phyloP scores from a whole-genome alignment of 2,329 filamentous ascomycete genomes.

The Fusarium sp. region DNA sequence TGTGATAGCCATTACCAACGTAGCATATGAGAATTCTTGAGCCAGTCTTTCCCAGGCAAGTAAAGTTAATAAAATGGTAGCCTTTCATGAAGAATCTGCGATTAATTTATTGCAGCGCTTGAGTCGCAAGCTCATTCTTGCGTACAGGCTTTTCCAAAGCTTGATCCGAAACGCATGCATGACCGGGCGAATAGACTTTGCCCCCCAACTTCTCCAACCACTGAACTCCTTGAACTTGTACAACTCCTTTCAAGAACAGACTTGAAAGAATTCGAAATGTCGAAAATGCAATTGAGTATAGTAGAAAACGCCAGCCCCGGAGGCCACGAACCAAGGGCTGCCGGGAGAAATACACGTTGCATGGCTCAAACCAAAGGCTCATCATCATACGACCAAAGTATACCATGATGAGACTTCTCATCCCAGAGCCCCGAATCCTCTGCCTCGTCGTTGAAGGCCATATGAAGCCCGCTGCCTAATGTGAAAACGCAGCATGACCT shows the following conservation, averaged over 20 bases:
- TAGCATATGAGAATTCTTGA: background rate
- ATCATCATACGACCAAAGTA: background rate
- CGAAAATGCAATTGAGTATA: rapidly evolving
- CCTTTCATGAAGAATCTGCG: background rate
- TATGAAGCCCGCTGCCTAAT: background rate
- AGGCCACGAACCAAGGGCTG: too few species aligned
- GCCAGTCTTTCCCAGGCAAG: background rate
- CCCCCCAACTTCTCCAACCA: background rate
- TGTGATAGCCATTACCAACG: background rate
- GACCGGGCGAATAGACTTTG: background rate
- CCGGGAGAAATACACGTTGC: background rate
- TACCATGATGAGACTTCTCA: background rate
- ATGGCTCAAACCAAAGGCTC: background rate
- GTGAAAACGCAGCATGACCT: background rate
- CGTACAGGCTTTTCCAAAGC: background rate
- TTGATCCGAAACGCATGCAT: background rate
- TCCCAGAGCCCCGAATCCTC: background rate
- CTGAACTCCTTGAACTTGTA: background rate
- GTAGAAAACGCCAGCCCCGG: background rate
- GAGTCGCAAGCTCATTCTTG: background rate
- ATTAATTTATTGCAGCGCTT: too few species aligned
- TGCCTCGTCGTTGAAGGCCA: background rate
- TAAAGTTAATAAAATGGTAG: background rate
- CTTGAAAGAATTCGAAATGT: background rate
- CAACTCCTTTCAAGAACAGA: background rate